Conservation (phyloP, 225 moss, liverwort and hornwort species). For the Physcomitrium patens region DNA sequence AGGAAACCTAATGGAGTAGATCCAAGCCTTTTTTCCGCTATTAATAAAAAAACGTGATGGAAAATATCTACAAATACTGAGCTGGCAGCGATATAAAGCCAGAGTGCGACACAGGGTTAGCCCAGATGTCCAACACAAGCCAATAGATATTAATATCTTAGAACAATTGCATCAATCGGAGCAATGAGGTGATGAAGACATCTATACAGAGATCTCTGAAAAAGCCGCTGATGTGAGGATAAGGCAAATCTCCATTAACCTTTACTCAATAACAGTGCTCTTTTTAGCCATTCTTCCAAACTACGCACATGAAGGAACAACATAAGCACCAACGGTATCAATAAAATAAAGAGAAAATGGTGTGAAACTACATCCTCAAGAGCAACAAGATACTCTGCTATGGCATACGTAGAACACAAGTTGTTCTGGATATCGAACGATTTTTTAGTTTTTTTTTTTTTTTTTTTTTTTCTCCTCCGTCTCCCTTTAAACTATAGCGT, state of each 20-base stretch:
- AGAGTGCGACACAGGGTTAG: constrained; percentile 42
- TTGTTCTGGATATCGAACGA: constrained; percentile 18
- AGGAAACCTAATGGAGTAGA: constrained; percentile 37
- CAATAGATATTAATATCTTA: constrained; percentile 52
- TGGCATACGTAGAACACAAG: constrained; percentile 34
- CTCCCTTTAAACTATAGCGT: constrained; percentile 15
- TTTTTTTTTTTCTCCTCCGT: too few species aligned
- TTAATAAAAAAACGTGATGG: constrained; percentile 34
- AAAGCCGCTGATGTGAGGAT: constrained; percentile 79
- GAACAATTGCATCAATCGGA: constrained; percentile 57
- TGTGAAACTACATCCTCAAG: constrained; percentile 51
- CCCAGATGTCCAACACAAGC: constrained; percentile 44
- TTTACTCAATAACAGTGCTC: constrained; percentile 80
- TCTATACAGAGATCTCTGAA: constrained; percentile 73
- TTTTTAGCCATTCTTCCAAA: constrained; percentile 77
- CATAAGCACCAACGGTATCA: constrained; percentile 65
- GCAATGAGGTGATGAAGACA: constrained; percentile 77
- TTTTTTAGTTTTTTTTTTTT: background rate
- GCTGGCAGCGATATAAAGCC: constrained; percentile 46
- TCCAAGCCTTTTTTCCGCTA: constrained; percentile 47
- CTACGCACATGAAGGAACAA: constrained; percentile 83
- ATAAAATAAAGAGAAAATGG: constrained; percentile 53
- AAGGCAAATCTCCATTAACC: constrained; percentile 78
- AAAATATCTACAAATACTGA: constrained; percentile 41
- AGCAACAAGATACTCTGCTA: constrained; percentile 51